A percentile compares a stretch with the other conserved stretches of the same genome.
Evolutionary conservation across 2,329 filamentous ascomycete genomes (phyloP).

Genomic region (Ophiostoma montium): DNA sequence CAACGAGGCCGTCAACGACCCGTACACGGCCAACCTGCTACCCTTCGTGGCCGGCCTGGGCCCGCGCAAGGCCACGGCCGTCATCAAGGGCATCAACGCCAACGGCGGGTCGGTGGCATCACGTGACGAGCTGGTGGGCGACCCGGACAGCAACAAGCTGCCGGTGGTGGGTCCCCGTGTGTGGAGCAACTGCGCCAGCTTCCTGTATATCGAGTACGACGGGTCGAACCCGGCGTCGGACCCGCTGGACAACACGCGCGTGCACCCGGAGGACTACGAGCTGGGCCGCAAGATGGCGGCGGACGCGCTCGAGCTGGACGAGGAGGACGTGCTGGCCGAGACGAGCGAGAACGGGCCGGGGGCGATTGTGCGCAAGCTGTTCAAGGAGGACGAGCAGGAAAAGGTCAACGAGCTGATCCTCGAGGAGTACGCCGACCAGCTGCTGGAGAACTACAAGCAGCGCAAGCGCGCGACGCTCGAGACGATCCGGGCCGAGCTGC

Average conservation of each 20-base stretch:
- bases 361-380: slow-evolving; percentile 86
- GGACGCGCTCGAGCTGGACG: slow-evolving; percentile 88
- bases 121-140: slow-evolving; percentile 76
- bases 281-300: slow-evolving; percentile 97
- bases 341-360: slow-evolving; percentile 78
- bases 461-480: slow-evolving; percentile 91
- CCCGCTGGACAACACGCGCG: slow-evolving; percentile 89
- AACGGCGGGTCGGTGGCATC: slow-evolving; percentile 79
- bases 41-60: slow-evolving; percentile 87
- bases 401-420: slow-evolving; percentile 92
- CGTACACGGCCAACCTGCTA: slow-evolving; percentile 72
- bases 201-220: slow-evolving; percentile 81
- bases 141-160: slow-evolving; percentile 63
- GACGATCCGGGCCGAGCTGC: slow-evolving; percentile 86
- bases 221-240: slow-evolving; percentile 69
- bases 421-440: slow-evolving; percentile 91
- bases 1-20: slow-evolving; percentile 73
- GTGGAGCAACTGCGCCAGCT: slow-evolving; percentile 95
- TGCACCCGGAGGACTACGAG: slow-evolving; percentile 97
- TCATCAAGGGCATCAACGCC: slow-evolving; percentile 79
- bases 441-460: slow-evolving; percentile 85
- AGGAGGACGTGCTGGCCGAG: slow-evolving; percentile 94
- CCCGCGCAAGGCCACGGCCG: slow-evolving; percentile 72
- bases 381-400: slow-evolving; percentile 85
- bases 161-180: slow-evolving; percentile 79